Evolutionary conservation across 2,329 filamentous ascomycete species (phyloP), one percentile per base, ranked within the genome.

Genomic region (Penicillium rolfsii): DNA sequence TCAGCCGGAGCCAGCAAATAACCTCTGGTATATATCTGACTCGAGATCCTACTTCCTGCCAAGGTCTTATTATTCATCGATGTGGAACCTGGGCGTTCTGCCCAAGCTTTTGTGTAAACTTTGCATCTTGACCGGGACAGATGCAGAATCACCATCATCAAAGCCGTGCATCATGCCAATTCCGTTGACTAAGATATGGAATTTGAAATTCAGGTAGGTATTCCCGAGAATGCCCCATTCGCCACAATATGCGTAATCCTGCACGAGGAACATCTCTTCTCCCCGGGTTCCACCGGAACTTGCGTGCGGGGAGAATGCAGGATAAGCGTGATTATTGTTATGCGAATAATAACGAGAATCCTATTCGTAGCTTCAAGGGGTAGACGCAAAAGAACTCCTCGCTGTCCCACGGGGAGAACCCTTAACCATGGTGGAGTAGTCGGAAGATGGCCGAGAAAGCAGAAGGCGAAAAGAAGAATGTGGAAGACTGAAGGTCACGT

Each of bases 1-100:
- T 72, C 69, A 72, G 66, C 69, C 69, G 68, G 60, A 46, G 41
- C 36, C 52, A 65, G 55, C 55, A 58, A 69, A 63, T 62, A 46
- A 55, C 54, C 49, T 28, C 55, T 22, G 56, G 60, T 62, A 65
- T 64, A 67, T 64, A 62, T 63, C 57, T 50, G 59, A 63, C 54
- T 36, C 58, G 60, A 57, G 55, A 57, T 36, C 59, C 57, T 46
- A 59, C 46, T 65, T 65, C 55, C 60, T 57, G n/a, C 45, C 52
- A 24, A 46, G 24, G 19, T 35, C 11, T 58, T 58, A n/a, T 24
- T 45, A 12, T 45, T 11, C 22, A 14, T 26, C 30, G 30, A 33
- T 36, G 43, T 46, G 43, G 43, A 45, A n/a, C 43, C 43, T 14
- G 4, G 12, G 22, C 22, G 26, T 28, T 12, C 6, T 24, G 28